Conservation (phyloP, 495 filamentous ascomycete genomes). For the Neurospora africana region DNA sequence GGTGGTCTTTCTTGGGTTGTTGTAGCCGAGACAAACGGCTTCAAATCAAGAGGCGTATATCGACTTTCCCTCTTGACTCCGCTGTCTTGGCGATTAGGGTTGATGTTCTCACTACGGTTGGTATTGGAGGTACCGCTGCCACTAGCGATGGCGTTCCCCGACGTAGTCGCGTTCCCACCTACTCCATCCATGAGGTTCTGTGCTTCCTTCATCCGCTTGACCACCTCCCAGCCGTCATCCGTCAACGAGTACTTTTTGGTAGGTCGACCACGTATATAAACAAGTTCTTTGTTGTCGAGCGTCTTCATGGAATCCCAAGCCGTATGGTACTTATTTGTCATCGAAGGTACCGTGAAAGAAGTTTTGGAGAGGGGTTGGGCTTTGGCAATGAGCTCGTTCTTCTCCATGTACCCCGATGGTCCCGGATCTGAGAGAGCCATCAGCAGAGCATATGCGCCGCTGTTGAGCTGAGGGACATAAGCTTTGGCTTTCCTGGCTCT, state of each 20-base stretch:
- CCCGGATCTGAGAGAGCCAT: slow-evolving; percentile 54
- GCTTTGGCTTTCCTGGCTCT: slow-evolving; percentile 52
- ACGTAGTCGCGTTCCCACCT: no score
- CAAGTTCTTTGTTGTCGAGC: slow-evolving; percentile 61
- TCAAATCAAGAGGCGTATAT: neutral
- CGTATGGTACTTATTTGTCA: slow-evolving; percentile 63
- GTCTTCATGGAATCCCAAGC: slow-evolving; percentile 85
- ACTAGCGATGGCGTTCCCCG: neutral
- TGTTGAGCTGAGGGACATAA: slow-evolving; percentile 63
- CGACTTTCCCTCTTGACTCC: neutral
- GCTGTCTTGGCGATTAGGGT: neutral
- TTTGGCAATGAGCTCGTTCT: slow-evolving; percentile 54
- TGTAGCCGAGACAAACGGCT: neutral
- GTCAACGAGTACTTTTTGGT: slow-evolving; percentile 59
- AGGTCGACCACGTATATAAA: slow-evolving; percentile 61
- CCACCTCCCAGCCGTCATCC: slow-evolving; percentile 73
- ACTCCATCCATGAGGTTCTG: neutral
- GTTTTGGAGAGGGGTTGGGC: slow-evolving; percentile 37
- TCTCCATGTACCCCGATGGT: slow-evolving; percentile 47
- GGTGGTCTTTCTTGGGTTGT: neutral
- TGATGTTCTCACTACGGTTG: neutral
- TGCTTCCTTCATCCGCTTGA: slow-evolving; percentile 51
- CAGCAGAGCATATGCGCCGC: slow-evolving; percentile 66
- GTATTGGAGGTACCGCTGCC: neutral
- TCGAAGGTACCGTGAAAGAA: slow-evolving; percentile 47